phyloP scores from a whole-genome alignment of 2,329 filamentous ascomycete species.

The Colletotrichum cereale region DNA sequence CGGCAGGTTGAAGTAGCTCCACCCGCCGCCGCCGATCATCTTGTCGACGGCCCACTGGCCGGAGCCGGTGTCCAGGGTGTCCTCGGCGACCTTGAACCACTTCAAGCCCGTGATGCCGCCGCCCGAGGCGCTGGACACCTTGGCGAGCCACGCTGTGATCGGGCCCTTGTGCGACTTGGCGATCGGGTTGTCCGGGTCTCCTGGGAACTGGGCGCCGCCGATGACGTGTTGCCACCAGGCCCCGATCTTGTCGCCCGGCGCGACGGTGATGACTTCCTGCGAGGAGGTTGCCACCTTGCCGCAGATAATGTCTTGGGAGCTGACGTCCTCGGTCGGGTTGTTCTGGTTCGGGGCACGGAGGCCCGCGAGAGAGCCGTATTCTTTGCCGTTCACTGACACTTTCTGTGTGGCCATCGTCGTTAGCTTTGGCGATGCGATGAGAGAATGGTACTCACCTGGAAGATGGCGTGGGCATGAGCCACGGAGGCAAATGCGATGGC shows the following conservation, averaged over 20 bases:
- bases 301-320: conserved; percentile 62
- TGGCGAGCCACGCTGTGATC: conserved; percentile 65
- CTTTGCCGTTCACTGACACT: conserved; percentile 37
- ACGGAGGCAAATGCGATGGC: conserved; percentile 6
- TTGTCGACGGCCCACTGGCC: conserved; percentile 63
- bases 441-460: conserved; percentile 10
- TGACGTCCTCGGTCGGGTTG: conserved; percentile 65
- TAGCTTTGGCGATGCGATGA: neutral
- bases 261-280: conserved; percentile 59
- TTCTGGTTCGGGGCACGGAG: conserved; percentile 52
- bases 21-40: conserved; percentile 58
- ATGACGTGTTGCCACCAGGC: conserved; percentile 67
- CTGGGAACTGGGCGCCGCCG: conserved; percentile 63
- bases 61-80: conserved; percentile 57
- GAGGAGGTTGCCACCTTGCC: conserved; percentile 59
- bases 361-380: conserved; percentile 36
- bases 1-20: conserved; percentile 63
- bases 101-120: conserved; percentile 53
- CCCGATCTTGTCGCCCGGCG: conserved; percentile 64
- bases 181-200: conserved; percentile 66
- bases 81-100: conserved; percentile 57
- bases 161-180: conserved; percentile 67
- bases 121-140: conserved; percentile 63
- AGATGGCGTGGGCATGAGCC: conserved; percentile 30
- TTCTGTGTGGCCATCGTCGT: neutral